Conservation (phyloP, 768 basidiomycete genomes). For the Candolleomyces aberdarensis region DNA sequence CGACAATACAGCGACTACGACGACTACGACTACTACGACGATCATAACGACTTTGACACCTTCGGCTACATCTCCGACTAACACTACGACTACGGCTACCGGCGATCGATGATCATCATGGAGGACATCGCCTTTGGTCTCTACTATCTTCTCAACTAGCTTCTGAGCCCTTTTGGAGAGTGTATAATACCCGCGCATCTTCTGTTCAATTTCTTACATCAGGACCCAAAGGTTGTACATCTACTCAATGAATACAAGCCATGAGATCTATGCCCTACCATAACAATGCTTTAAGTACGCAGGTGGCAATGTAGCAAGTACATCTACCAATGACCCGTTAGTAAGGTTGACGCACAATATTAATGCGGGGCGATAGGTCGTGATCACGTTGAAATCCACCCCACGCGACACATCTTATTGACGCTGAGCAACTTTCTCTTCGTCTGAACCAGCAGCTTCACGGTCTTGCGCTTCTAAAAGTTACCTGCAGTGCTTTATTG, state of each 20-base stretch:
- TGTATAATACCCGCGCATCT: too few species aligned
- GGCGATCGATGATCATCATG: too few species aligned
- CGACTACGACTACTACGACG: neutral
- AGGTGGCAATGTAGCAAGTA: conserved; percentile 78
- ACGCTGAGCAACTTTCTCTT: too few species aligned
- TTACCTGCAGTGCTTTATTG: too few species aligned
- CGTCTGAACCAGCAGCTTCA: too few species aligned
- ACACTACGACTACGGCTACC: neutral
- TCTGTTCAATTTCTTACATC: too few species aligned
- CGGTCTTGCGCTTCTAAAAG: too few species aligned
- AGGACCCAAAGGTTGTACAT: too few species aligned
- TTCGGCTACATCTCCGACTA: too few species aligned
- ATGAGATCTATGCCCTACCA: conserved; percentile 52
- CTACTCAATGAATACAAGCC: neutral
- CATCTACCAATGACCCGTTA: conserved; percentile 65
- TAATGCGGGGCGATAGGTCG: conserved; percentile 77
- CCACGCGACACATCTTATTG: conserved; percentile 19
- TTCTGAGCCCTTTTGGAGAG: too few species aligned
- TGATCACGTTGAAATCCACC: conserved; percentile 40
- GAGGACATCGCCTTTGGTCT: too few species aligned
- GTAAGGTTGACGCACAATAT: conserved; percentile 76
- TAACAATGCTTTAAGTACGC: conserved; percentile 90
- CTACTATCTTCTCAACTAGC: too few species aligned
- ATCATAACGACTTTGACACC: neutral
- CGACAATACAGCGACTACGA: neutral